These are phyloP conservation scores for Flaveria ramosissima DNA, from an alignment of 129 eudicot genomes.

Conservation along the genomic window DNA sequence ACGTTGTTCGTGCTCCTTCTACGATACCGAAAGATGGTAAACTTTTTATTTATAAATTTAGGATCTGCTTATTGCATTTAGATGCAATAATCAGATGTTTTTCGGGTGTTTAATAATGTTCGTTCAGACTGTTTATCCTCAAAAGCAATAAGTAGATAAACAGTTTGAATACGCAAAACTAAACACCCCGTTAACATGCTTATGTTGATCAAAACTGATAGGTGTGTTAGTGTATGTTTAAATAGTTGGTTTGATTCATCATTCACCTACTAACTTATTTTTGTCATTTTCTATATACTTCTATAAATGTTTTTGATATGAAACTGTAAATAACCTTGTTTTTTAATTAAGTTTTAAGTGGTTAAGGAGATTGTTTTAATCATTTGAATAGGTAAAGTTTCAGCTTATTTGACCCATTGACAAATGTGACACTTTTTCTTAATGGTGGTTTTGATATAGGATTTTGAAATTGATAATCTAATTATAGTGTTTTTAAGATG, in stretches of 20 bases:
- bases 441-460: neutral
- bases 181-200: neutral
- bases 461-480: neutral
- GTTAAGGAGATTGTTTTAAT: neutral
- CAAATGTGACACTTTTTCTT: neutral
- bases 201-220: no score
- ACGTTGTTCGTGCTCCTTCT: conserved; percentile 48
- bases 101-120: neutral
- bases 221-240: neutral
- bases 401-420: neutral
- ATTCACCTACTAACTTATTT: neutral
- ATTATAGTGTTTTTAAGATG: neutral
- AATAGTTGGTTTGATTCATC: neutral
- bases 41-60: neutral
- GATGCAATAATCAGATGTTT: neutral
- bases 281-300: neutral
- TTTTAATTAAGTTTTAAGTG: neutral
- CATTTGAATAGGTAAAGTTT: neutral
- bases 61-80: neutral
- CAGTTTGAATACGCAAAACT: neutral
- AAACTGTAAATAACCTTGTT: neutral
- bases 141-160: no score
- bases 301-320: neutral
- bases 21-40: conserved; percentile 51
- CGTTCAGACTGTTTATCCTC: neutral